Evolutionary conservation across 345 rosid species (phyloP), one percentile per base, ranked within the genome.

Genomic region (Chamaenerion angustifolium): DNA sequence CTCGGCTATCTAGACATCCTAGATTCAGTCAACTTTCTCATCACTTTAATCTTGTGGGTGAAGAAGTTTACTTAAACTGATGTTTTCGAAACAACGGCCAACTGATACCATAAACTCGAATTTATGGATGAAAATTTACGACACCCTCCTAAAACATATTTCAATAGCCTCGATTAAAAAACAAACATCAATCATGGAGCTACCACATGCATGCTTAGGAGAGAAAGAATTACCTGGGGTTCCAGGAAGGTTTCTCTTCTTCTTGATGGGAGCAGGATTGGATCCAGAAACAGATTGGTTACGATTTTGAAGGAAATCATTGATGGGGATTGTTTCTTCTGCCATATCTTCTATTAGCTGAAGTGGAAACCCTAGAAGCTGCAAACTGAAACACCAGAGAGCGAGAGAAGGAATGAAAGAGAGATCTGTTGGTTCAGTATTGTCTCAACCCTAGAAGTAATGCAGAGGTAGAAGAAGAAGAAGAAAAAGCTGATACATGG

Each of bases 201-300:
- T 49, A 6, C 40, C 13, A 14, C 10, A 12, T 41, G 42, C 10
- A 12, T 41, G 42, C 15, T 37, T 41, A 1, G 44, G 25, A 21
- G 25, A 23, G 48, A 41, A 42, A 44, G 69, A 59, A 68, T 13
- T 57, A 31, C 98, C 98, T 76, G 98, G 98, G 14, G 71, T 90
- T 75, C 98, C 98, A 43, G 98, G 98, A 57, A 83, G 88, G 69
- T 76, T 90, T 63, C 95, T 79, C 80, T 86, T 90, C 87, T 72
- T 90, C 77, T 86, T 90, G 37, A 41, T 45, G 54, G 64, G 48
- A 37, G 84, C 43, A 8, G 37, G 49, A 19, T 21, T 31, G 14
- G 40, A 42, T 40, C 45, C 45, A 43, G 63, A 51, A 25, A 16
- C 49, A 10, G 51, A 35, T 15, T 40, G 10, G 18, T 25, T 40